Evolutionary conservation across 495 filamentous ascomycete species (phyloP), one percentile per base, ranked within the genome.

Genomic region (Cudoniella acicularis): DNA sequence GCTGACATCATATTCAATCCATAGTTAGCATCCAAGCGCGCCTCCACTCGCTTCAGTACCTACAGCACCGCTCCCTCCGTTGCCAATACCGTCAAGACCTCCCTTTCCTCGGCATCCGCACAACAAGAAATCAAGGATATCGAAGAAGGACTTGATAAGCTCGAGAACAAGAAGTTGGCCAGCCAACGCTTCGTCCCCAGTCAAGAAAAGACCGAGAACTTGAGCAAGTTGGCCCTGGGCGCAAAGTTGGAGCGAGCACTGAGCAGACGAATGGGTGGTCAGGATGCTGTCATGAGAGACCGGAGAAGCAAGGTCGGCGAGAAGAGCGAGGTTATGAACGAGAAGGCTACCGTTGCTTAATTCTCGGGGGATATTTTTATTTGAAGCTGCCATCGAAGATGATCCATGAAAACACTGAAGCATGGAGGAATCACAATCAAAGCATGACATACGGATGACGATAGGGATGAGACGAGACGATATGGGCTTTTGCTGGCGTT

Each of bases 231-330:
- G 56, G 93, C 93, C 25, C 80, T 98, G 43, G 88, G 92, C 46
- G 93, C 94, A 41, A 98, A 97, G 75, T 81, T 98, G 42, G 94
- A 98, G 70, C 86, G 94, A 41, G 94, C 94, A 11, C 83, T 98
- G 40, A 89, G 85, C 54, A 79, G 94, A 65, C 83, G 94, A 64
- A 95, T 98, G 92, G 87, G 81, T 22, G 72, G 88, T 65, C 94
- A 98, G 70, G 94, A 98, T 72, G 95, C 94, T 47, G 85, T 89
- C 56, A 93, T 95, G 82, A 83, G 86, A 50, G 73, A 75, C 49
- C 71, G 75, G 48, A 75, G 75, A 56, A 71, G 65, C 50, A 72
- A 69, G 52, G 26, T 72, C 17, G 64, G 47, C 52, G 75, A 77
- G 67, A 77, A 77, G 67, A 77, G 76, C 60, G 69, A 68, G 49